These are phyloP conservation scores for Eimeria praecox DNA, from an alignment of 169 alveolate species.

Conservation along the genomic window DNA sequence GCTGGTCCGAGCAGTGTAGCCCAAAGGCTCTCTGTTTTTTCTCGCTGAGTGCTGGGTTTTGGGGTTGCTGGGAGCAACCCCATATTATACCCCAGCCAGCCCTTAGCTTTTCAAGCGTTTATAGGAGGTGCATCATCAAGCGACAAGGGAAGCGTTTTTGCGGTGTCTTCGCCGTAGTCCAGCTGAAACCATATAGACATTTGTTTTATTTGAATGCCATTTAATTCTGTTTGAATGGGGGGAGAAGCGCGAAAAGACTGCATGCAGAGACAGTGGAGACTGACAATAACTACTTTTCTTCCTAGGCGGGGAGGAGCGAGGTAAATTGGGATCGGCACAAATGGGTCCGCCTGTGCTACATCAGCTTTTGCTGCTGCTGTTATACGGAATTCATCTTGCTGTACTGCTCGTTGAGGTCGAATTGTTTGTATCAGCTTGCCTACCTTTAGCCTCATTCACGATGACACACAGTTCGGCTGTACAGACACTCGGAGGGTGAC, in stretches of 20 bases:
- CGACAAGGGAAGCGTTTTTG: not conserved
- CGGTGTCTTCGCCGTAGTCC: slow-evolving; percentile 38
- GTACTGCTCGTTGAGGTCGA: not conserved
- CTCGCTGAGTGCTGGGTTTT: not conserved
- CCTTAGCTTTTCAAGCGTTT: not conserved
- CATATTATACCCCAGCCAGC: too few species aligned
- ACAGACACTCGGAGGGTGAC: not conserved
- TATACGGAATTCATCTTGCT: not conserved
- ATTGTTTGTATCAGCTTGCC: not conserved
- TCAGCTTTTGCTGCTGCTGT: not conserved
- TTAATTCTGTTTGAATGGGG: not conserved
- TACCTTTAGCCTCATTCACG: slow-evolving; percentile 31
- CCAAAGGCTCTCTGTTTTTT: not conserved
- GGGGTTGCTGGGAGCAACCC: not conserved
- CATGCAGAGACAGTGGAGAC: slow-evolving; percentile 1
- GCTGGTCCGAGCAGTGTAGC: not conserved
- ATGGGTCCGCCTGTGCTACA: not conserved
- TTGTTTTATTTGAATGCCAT: not conserved
- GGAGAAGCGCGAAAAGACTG: not conserved
- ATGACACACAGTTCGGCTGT: slow-evolving; percentile 37
- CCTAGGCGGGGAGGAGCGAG: slow-evolving; percentile 57
- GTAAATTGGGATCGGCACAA: slow-evolving; percentile 18
- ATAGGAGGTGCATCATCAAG: slow-evolving; percentile 3
- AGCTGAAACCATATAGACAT: slow-evolving; percentile 7
- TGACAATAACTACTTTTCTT: slow-evolving; percentile 47